Evolutionary conservation across 257 asterid genomes (phyloP).

Genomic region (Rubia yunnanensis): DNA sequence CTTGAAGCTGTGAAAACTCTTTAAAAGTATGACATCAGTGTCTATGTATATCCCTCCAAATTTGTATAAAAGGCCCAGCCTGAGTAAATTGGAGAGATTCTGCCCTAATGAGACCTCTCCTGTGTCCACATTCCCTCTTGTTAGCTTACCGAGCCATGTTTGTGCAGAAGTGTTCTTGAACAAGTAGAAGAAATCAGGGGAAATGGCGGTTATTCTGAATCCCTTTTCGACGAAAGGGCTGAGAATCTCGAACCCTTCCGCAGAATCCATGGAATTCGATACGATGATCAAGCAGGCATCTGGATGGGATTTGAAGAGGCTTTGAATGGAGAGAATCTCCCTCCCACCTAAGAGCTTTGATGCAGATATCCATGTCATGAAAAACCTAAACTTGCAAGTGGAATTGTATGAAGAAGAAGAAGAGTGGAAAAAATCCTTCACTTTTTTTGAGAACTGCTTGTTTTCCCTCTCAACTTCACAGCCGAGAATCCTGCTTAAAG

Average conservation of each 20-base stretch:
- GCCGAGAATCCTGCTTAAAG: conserved; percentile 21
- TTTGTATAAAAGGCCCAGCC: conserved; percentile 67
- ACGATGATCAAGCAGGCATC: conserved; percentile 58
- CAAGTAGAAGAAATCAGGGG: conserved; percentile 59
- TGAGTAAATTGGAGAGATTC: conserved; percentile 68
- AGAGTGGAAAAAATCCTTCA: conserved; percentile 38
- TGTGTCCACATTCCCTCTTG: conserved; percentile 48
- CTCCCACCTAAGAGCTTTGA: conserved; percentile 49
- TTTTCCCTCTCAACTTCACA: conserved; percentile 13
- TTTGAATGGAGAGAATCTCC: conserved; percentile 44
- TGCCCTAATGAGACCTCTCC: conserved; percentile 86
- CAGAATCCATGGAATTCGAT: conserved; percentile 68
- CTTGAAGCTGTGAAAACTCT: conserved; percentile 34
- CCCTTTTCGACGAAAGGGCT: conserved; percentile 51
- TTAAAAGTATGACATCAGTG: conserved; percentile 62
- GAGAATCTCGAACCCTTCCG: conserved; percentile 42
- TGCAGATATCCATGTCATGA: conserved; percentile 90
- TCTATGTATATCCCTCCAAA: conserved; percentile 90
- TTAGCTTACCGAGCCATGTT: conserved; percentile 52
- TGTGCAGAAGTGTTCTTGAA: conserved; percentile 62
- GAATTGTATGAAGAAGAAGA: conserved; percentile 20
- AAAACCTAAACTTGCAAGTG: conserved; percentile 47
- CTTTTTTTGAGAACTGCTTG: conserved; percentile 45
- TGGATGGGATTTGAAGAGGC: conserved; percentile 63
- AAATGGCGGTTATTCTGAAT: conserved; percentile 43